These are phyloP conservation scores for Voacanga thouarsii DNA, from an alignment of 257 asterid genomes.

Conservation along the genomic window DNA sequence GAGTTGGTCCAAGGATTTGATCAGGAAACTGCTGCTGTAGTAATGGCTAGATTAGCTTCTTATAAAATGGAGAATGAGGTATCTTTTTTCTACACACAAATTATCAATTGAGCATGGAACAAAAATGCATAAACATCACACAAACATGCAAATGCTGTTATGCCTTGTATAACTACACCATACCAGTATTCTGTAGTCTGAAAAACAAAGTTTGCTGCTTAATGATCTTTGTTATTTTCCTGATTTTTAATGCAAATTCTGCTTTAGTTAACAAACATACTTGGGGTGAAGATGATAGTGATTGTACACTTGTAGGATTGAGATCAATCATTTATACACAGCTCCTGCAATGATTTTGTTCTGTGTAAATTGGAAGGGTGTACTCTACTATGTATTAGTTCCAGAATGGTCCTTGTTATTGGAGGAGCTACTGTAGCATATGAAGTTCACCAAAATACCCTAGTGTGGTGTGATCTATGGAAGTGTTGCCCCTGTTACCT, in stretches of 20 bases:
- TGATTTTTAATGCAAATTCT: not conserved
- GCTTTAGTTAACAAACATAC: not conserved
- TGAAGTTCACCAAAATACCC: not conserved
- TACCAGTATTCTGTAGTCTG: not conserved
- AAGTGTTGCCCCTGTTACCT: not conserved
- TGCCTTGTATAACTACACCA: not conserved
- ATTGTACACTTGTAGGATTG: not conserved
- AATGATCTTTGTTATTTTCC: not conserved
- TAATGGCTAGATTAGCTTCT: conserved; percentile 87
- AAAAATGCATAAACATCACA: not conserved
- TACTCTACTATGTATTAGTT: not conserved
- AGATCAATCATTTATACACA: not conserved
- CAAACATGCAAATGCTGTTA: not conserved
- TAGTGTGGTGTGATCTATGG: not conserved
- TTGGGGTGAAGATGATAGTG: too few species aligned
- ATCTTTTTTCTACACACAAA: conserved; percentile 9
- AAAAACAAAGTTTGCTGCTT: not conserved
- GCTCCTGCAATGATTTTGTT: not conserved
- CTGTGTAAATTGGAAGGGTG: not conserved
- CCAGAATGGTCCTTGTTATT: too few species aligned
- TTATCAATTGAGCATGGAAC: not conserved
- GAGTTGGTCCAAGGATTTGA: conserved; percentile 94
- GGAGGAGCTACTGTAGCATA: not conserved
- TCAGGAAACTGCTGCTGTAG: conserved; percentile 97
- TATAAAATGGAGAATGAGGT: conserved; percentile 98